Base-by-base conservation (phyloP, 2,329 filamentous ascomycete genomes). In the Colletotrichum trifolii region DNA sequence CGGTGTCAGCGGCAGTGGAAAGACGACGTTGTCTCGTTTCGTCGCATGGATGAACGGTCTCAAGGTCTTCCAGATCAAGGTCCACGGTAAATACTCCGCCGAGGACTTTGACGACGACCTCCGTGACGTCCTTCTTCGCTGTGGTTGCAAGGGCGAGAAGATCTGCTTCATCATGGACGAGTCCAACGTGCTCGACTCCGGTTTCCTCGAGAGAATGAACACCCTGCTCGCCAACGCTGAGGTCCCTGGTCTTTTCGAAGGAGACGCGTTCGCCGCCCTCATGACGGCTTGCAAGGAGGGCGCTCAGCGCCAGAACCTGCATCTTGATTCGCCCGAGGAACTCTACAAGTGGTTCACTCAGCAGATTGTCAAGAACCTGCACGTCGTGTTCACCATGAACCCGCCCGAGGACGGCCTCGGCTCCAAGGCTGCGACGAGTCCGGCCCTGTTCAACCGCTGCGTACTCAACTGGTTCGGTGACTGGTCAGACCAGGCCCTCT, bases 81-180 rank as follows among this genome's bases (percentile, higher is more conserved):
- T 99, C 0, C 96, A 99, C 73, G 96, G 96, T 69, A 97, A 95
- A 76, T 99, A 99, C 80, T 97, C 96, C 13, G 92, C 92, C 2
- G 96, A 98, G 75, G 96, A 99, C 80, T 99, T 99, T 74, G 96
- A 99, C 74, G 96, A 99, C 64, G 96, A 99, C 77, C 83, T 99
- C 40, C 89, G 96, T 69, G 95, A 94, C 74, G 96, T 99, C 8
- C 87, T 99, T 45, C 91, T 96, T 49, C 89, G 96, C 62, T 96
- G 93, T 71, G 96, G 96, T 68, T 98, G 95, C 83, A 97, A 97
- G 83, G 96, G 96, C 40, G 96, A 99, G 77, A 98, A 98, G 84
- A 97, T 99, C 53, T 99, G 96, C 81, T 99, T 99, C 83, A 97
- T 99, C 82, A 98, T 99, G 94, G 96, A 99, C 76, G 96, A 99